Evolutionary conservation across 805 yeast genomes (phyloP).

Genomic region (Torulaspora delbrueckii): DNA sequence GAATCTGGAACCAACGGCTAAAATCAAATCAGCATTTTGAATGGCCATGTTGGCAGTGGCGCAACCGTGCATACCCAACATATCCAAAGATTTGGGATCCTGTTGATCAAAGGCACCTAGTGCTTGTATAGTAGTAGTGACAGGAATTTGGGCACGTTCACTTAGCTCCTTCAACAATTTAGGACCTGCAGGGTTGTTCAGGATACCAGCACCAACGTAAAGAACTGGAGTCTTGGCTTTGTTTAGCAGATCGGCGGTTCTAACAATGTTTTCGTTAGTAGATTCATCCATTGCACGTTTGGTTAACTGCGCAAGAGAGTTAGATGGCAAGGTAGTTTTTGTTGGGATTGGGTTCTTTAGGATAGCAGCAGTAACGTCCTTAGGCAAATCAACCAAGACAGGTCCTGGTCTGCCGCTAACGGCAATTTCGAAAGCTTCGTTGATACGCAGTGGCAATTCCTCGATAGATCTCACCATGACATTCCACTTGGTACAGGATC

Average conservation of each 20-base stretch:
- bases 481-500: slow-evolving; percentile 98
- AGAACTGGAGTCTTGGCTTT: slow-evolving; percentile 81
- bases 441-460: slow-evolving; percentile 90
- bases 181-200: slow-evolving; percentile 79
- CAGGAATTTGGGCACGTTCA: slow-evolving; percentile 89
- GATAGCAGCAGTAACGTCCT: slow-evolving; percentile 93
- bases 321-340: slow-evolving; percentile 65
- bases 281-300: slow-evolving; percentile 65
- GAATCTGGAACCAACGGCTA: slow-evolving; percentile 95
- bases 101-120: slow-evolving; percentile 92
- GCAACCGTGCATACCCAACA: slow-evolving; percentile 98
- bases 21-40: slow-evolving; percentile 86
- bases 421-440: slow-evolving; percentile 97
- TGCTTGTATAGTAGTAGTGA: slow-evolving; percentile 91
- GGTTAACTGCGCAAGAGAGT: slow-evolving; percentile 65
- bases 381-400: slow-evolving; percentile 93
- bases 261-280: slow-evolving; percentile 65
- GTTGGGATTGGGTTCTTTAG: slow-evolving; percentile 82
- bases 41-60: slow-evolving; percentile 93
- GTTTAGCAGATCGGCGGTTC: slow-evolving; percentile 75
- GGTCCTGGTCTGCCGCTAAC: slow-evolving; percentile 97
- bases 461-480: slow-evolving; percentile 95
- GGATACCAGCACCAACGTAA: slow-evolving; percentile 88
- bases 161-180: slow-evolving; percentile 71
- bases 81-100: slow-evolving; percentile 85